These are phyloP conservation scores for Cryptococcus sp. DNA, from an alignment of 1,284 basidiomycete species.

Conservation along the genomic window DNA sequence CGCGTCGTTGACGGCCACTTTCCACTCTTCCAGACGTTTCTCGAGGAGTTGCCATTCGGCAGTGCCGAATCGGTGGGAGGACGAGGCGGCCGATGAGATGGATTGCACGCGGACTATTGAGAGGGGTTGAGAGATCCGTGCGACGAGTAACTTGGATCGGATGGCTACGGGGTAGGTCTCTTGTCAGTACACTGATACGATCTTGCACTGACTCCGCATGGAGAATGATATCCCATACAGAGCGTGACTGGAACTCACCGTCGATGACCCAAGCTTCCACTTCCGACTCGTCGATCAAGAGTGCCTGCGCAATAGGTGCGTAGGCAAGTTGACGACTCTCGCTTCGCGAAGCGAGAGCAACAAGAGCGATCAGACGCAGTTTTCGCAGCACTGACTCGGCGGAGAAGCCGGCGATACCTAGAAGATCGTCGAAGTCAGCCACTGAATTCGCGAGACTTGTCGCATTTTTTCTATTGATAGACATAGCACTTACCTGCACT, in stretches of 20 bases:
- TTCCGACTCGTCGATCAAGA: slow-evolving; percentile 67
- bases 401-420: slow-evolving; percentile 40
- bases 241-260: slow-evolving; percentile 58
- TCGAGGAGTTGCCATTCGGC: slow-evolving; percentile 82
- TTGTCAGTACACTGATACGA: background rate
- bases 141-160: slow-evolving; percentile 75
- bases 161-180: slow-evolving; percentile 62
- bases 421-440: background rate
- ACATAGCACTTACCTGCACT: slow-evolving; percentile 61
- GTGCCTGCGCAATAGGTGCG: slow-evolving; percentile 66
- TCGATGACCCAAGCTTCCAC: slow-evolving; percentile 93
- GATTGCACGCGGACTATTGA: slow-evolving; percentile 74
- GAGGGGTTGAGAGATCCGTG: slow-evolving; percentile 80
- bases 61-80: slow-evolving; percentile 67
- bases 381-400: slow-evolving; percentile 68
- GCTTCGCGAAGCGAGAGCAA: slow-evolving; percentile 73
- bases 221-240: background rate
- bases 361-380: slow-evolving; percentile 76
- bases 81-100: slow-evolving; percentile 60
- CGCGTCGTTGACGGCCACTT: slow-evolving; percentile 54
- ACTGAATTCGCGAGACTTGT: background rate
- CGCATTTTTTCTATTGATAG: background rate
- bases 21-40: slow-evolving; percentile 77
- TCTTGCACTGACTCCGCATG: too few relatives aligned
- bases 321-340: slow-evolving; percentile 77